Conservation (phyloP, 306 rosid species). For the Styphnolobium japonicum region DNA sequence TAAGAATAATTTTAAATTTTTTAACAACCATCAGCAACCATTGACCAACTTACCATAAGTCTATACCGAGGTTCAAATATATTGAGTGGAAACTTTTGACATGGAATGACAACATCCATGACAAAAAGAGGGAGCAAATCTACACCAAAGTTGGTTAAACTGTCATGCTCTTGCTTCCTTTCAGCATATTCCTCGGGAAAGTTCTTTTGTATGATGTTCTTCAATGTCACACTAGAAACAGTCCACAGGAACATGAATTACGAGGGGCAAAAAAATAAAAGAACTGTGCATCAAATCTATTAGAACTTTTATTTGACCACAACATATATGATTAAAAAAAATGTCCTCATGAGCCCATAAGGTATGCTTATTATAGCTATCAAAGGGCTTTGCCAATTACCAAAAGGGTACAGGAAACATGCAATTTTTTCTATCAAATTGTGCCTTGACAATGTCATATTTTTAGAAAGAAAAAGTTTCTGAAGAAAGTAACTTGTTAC, state of each 20-base stretch:
- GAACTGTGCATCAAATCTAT: not conserved
- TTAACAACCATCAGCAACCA: not conserved
- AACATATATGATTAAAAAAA: slow-evolving; percentile 7
- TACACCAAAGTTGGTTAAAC: slow-evolving; percentile 60
- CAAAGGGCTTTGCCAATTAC: not conserved
- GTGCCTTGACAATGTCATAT: not conserved
- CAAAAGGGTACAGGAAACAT: not conserved
- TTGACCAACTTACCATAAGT: slow-evolving; percentile 79
- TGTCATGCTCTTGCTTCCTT: slow-evolving; percentile 78
- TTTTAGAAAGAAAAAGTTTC: not conserved
- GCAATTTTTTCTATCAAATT: slow-evolving; percentile 17
- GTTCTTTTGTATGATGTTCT: slow-evolving; percentile 83
- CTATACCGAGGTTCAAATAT: slow-evolving; percentile 99
- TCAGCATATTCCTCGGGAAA: slow-evolving; percentile 93
- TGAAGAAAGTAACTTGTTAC: slow-evolving; percentile 15
- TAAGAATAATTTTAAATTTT: not conserved
- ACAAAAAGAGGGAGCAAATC: slow-evolving; percentile 97
- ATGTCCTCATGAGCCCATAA: not conserved
- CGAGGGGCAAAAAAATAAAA: not conserved
- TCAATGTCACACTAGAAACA: slow-evolving; percentile 83
- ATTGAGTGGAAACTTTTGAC: slow-evolving; percentile 89
- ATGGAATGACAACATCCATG: slow-evolving; percentile 95
- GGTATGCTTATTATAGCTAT: slow-evolving; percentile 5
- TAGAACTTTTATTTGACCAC: slow-evolving; percentile 4
- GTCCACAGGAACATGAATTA: slow-evolving; percentile 24